Percentiles rank a stretch among this genome's conserved stretches.
Evolutionary conservation across 345 rosid species (phyloP).

Genomic region (Brassica juncea): DNA sequence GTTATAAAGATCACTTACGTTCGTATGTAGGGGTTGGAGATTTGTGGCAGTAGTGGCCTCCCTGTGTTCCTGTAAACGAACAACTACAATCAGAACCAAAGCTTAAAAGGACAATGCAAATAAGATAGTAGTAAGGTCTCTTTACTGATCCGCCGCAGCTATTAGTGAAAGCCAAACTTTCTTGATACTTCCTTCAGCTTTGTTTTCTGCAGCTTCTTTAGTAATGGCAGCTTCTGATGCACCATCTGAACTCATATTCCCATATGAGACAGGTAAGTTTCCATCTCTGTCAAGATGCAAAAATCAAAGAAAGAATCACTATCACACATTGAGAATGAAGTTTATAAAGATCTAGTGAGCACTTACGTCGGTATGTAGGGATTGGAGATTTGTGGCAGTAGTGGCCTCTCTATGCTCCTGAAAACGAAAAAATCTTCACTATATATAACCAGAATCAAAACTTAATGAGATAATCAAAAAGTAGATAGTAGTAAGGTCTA

Average conservation of each 20-base stretch:
- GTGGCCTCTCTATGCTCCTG: background rate
- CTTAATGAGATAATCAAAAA: background rate
- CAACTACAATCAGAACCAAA: background rate
- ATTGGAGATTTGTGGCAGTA: background rate
- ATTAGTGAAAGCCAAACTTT: slow-evolving; percentile 21
- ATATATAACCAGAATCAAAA: background rate
- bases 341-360: background rate
- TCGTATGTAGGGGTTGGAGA: background rate
- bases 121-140: background rate
- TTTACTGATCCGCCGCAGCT: slow-evolving; percentile 17
- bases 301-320: background rate
- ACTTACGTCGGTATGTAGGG: background rate
- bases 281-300: slow-evolving; percentile 17
- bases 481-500: background rate
- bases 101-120: background rate
- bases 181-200: background rate
- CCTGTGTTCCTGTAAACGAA: slow-evolving; percentile 13
- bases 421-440: background rate
- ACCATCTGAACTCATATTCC: background rate
- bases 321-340: background rate
- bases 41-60: background rate
- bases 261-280: background rate
- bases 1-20: slow-evolving; percentile 1
- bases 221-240: background rate
- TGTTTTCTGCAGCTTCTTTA: background rate